Evolutionary conservation across 257 asterid species (phyloP), one percentile per base, ranked within the genome.

Genomic region (Forsythia viridissima): DNA sequence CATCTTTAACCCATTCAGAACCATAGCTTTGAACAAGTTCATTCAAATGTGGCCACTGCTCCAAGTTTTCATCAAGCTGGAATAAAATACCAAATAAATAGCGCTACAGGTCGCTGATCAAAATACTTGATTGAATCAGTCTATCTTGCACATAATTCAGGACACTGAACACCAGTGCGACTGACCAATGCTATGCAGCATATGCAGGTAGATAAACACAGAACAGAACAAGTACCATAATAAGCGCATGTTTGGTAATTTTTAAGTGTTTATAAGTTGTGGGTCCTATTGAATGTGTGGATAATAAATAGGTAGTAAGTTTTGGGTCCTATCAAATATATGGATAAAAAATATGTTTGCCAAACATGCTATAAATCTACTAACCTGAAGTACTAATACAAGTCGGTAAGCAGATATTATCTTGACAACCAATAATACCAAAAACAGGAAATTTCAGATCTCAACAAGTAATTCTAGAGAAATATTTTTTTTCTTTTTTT

Each of bases 41-140:
- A 73, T 90, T 96, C 78, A 96, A 82, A 89, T 96, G 99, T 70
- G 99, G 99, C 98, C 97, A 93, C 89, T 91, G 99, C 87, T 96
- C 98, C 93, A 93, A 85, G 88, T 89, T 90, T 63, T 92, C 98
- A n/a, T 93, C 97, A 59, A 93, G 88, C 99, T 96, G 76, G 68
- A 74, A 79, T 8, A 70, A 74, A 15, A 70, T 3, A 59, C 6
- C 36, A 76, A 72, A 36, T 30, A 52, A 82, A 67, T 63, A 63
- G 57, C 18, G 72, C 24, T 48, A 59, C 42, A 55, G 71, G 20
- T 30, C 41, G 38, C 72, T 59, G 36, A 76, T 77, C 21, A 6
- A 77, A 30, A 43, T 74, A 37, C 72, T 41, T 75, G 70, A 77
- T 24, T 3, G 51, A 80, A 72, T n/a, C 41, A 76, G 73, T 73